Evolutionary conservation across 148 eudicot genomes (phyloP).

Genomic region (Dianthus caryophyllus): DNA sequence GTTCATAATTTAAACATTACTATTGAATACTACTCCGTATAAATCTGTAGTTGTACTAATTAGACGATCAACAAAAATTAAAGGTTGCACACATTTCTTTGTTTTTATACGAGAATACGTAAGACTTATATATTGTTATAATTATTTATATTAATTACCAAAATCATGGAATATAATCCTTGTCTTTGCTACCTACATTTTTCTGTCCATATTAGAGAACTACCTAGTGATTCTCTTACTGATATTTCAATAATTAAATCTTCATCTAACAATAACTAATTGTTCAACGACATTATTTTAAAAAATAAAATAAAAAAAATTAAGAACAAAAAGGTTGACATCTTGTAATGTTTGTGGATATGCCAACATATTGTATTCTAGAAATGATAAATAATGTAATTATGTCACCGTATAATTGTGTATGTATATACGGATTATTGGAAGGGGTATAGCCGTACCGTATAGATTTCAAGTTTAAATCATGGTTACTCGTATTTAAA

Average conservation of each 20-base stretch:
- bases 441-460: too few relatives aligned
- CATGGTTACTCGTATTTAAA: too few relatives aligned
- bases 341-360: background rate
- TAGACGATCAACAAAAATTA: too few relatives aligned
- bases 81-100: too few relatives aligned
- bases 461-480: too few relatives aligned
- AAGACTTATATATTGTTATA: background rate
- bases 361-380: background rate
- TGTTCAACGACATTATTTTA: background rate
- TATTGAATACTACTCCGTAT: too few relatives aligned
- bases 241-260: background rate
- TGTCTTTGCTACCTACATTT: background rate
- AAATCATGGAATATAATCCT: background rate
- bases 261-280: background rate
- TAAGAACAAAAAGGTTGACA: constrained; percentile 8
- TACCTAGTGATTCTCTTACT: background rate
- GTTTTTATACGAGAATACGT: background rate
- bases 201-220: background rate
- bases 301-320: too few relatives aligned
- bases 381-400: too few relatives aligned
- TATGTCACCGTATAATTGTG: too few relatives aligned
- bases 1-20: too few relatives aligned
- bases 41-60: too few relatives aligned
- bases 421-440: too few relatives aligned
- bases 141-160: background rate